Evolutionary conservation across 768 basidiomycete genomes (phyloP).

Genomic region (Lactarius hengduanensis): DNA sequence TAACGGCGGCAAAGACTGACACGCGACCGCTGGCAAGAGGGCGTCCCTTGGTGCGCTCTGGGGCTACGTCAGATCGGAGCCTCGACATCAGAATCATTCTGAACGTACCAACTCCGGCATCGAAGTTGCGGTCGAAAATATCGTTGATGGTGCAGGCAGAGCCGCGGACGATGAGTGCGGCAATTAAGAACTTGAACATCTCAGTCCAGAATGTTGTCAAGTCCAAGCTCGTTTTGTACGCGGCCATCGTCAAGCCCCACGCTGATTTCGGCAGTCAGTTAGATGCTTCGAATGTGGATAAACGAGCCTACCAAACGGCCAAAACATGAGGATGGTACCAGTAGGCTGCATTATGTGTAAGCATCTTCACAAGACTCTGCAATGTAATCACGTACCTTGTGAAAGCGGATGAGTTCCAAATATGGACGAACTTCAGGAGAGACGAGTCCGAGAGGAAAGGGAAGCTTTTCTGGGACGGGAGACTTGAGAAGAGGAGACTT

Average conservation of each 20-base stretch:
- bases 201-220: constrained; percentile 20
- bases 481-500: constrained; percentile 17
- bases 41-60: constrained; percentile 21
- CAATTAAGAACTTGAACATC: constrained; percentile 17
- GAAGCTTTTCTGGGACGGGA: constrained; percentile 23
- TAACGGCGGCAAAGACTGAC: constrained; percentile 28
- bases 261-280: constrained; percentile 14
- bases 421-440: constrained; percentile 27
- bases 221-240: constrained; percentile 22
- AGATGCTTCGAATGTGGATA: not conserved
- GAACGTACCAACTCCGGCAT: constrained; percentile 37
- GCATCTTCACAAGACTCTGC: not conserved
- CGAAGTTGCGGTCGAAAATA: constrained; percentile 34
- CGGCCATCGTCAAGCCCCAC: constrained; percentile 30
- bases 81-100: constrained; percentile 17
- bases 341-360: constrained; percentile 18
- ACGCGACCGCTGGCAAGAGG: constrained; percentile 29
- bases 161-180: constrained; percentile 27
- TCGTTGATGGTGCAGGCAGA: constrained; percentile 34
- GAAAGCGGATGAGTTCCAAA: constrained; percentile 28
- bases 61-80: not conserved
- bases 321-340: constrained; percentile 27
- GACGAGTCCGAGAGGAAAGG: constrained; percentile 28
- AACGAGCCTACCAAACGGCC: constrained; percentile 20
- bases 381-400: constrained; percentile 12